Evolutionary conservation across 2,329 filamentous ascomycete species (phyloP), one percentile per base, ranked within the genome.

Genomic region (Botryotinia narcissicola): DNA sequence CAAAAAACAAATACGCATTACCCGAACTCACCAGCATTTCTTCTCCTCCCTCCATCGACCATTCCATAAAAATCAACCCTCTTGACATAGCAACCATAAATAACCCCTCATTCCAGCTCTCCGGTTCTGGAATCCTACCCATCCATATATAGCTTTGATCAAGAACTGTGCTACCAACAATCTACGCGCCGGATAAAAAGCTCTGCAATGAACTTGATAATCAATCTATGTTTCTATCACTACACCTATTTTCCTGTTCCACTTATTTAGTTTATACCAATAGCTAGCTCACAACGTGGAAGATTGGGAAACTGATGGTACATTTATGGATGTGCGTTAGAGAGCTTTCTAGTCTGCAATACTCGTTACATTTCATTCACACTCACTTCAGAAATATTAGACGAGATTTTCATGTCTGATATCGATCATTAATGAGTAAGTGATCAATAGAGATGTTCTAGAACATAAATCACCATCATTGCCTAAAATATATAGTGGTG

Each of bases 381-480:
- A 61, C 10, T 35, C 18, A 2, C 6, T 37, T 25, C 1, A 37
- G 9, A 18, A 61, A 25, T 22, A 25, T 25, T 16, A 61, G 20
- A 35, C 20, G 57, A 22, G 29, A 35, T 32, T 0, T 32, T 22
- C 8, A 20, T 8, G 3, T 16, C 35, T 40, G 14, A n/a, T 25
- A 40, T 8, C 25, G 35, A 35, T 35, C 35, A 35, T 4, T 44
- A 18, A 20, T 44, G 6, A 44, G 42, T 18, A 5, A 18, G 12
- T 0, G 9, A 42, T 29, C 22, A 4, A 62, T 1, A 1, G 0
- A 1, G 0, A 12, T n/a, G 16, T 20, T 44, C 61, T 22, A 44
- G 61, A 63, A 22, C 4, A 32, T 22, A 9, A 20, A 3, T 44
- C 16, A 32, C 14, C 29, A 29, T 20, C 16, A n/a, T 22, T 44